These are phyloP conservation scores for Geranomyces michiganensis DNA, from an alignment of 192 early-diverging fungal species.

Conservation along the genomic window DNA sequence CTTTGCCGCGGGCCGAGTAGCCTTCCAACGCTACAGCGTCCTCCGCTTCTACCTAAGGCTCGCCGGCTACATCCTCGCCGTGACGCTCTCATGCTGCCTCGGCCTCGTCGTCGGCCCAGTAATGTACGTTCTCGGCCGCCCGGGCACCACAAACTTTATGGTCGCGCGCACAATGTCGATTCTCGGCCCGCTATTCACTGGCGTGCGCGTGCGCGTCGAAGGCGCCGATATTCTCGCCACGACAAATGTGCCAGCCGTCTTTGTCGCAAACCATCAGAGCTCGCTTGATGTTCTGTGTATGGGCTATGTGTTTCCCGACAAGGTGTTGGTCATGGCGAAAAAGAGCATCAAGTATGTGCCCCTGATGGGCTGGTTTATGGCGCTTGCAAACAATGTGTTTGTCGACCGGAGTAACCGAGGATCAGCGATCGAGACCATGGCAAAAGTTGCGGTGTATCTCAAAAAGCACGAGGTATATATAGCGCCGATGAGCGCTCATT, in stretches of 20 bases:
- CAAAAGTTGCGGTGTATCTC: slow-evolving; percentile 72
- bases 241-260: slow-evolving; percentile 29
- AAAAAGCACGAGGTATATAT: slow-evolving; percentile 66
- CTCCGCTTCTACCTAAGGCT: slow-evolving; percentile 30
- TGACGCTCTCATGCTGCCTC: slow-evolving; percentile 47
- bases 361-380: slow-evolving; percentile 78
- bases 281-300: slow-evolving; percentile 67
- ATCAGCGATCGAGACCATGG: slow-evolving; percentile 77
- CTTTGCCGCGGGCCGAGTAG: background rate
- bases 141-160: slow-evolving; percentile 63
- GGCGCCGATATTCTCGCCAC: slow-evolving; percentile 30
- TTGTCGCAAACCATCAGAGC: slow-evolving; percentile 76
- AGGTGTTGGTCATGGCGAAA: slow-evolving; percentile 50
- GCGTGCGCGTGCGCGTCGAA: slow-evolving; percentile 42
- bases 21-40: slow-evolving; percentile 16
- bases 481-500: too few species aligned
- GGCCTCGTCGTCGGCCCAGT: slow-evolving; percentile 59
- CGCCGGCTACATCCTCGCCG: slow-evolving; percentile 29
- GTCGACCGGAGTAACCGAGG: slow-evolving; percentile 81
- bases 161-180: slow-evolving; percentile 59
- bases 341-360: slow-evolving; percentile 70
- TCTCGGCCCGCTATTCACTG: slow-evolving; percentile 56
- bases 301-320: slow-evolving; percentile 16
- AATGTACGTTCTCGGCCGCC: slow-evolving; percentile 58
- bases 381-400: slow-evolving; percentile 80